A percentile compares a stretch with the other conserved stretches of the same genome.
Evolutionary conservation across 148 eudicot genomes (phyloP).

Genomic region (Amaranthus cruentus): DNA sequence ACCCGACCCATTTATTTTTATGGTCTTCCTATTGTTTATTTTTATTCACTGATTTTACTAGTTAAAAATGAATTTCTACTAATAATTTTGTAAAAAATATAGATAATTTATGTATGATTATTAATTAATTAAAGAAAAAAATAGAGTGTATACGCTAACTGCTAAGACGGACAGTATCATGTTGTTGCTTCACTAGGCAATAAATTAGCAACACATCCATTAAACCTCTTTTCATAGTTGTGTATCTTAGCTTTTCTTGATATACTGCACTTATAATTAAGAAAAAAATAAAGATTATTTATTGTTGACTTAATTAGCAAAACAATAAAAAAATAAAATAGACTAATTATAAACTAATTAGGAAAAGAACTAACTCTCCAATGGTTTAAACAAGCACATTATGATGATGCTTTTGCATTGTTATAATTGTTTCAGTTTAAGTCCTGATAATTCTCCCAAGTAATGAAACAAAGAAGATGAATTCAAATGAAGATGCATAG

Average conservation of each 20-base stretch:
- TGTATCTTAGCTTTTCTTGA: slow-evolving; percentile 59
- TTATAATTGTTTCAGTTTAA: not conserved
- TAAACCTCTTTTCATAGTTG: slow-evolving; percentile 66
- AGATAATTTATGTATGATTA: too few species aligned
- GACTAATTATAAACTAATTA: not conserved
- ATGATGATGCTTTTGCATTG: slow-evolving; percentile 40
- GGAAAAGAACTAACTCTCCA: slow-evolving; percentile 48
- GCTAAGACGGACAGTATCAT: too few species aligned
- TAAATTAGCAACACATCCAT: slow-evolving; percentile 69
- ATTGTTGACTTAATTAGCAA: too few species aligned
- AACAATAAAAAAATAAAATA: not conserved
- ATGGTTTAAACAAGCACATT: slow-evolving; percentile 50
- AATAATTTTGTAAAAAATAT: too few species aligned
- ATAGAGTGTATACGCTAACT: too few species aligned
- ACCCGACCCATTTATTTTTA: too few species aligned
- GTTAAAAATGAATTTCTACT: too few species aligned
- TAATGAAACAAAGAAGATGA: slow-evolving; percentile 15
- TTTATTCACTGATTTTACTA: too few species aligned
- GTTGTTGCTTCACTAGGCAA: slow-evolving; percentile 58
- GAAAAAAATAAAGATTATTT: not conserved
- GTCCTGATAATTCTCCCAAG: slow-evolving; percentile 59
- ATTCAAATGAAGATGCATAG: too few species aligned
- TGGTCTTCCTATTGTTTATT: too few species aligned
- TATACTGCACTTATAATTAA: slow-evolving; percentile 30
- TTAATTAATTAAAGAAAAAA: too few species aligned